These are phyloP conservation scores for Jasminum sambac DNA, from an alignment of 257 asterid species.

Conservation along the genomic window DNA sequence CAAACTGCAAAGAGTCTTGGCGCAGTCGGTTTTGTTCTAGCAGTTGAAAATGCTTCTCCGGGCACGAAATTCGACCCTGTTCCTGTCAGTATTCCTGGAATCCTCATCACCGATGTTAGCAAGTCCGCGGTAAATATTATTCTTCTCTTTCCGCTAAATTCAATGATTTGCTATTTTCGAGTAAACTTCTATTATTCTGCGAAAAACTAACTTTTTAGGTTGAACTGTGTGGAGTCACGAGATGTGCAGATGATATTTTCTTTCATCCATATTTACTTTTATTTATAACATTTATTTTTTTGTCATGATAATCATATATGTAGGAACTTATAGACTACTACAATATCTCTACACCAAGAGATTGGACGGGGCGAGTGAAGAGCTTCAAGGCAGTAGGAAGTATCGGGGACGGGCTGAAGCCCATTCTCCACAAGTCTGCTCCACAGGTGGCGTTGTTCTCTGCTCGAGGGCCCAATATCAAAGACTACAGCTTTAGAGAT, in stretches of 20 bases:
- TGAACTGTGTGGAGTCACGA: background rate
- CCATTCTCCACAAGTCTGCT: constrained; percentile 89
- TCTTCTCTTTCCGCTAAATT: background rate
- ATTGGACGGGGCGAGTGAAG: constrained; percentile 93
- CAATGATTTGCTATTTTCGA: no score
- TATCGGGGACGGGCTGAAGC: constrained; percentile 82
- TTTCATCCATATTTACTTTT: no score
- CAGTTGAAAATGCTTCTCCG: constrained; percentile 90
- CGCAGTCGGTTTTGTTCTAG: constrained; percentile 93
- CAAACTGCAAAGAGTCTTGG: constrained; percentile 88
- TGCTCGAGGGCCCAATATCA: constrained; percentile 94
- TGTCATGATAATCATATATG: background rate
- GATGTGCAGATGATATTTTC: no score
- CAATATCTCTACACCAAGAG: constrained; percentile 79
- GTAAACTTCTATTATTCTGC: no score
- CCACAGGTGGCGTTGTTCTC: constrained; percentile 98
- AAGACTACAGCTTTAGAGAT: constrained; percentile 89
- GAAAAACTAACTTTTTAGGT: background rate
- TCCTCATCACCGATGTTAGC: constrained; percentile 71
- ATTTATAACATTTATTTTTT: background rate
- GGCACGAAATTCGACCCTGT: constrained; percentile 94
- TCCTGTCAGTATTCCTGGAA: constrained; percentile 84
- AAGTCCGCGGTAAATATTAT: constrained; percentile 62
- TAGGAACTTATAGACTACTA: constrained; percentile 94
- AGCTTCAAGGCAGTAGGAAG: constrained; percentile 85